phyloP scores from a whole-genome alignment of 768 basidiomycete species.

The Auricularia auricula-judae region DNA sequence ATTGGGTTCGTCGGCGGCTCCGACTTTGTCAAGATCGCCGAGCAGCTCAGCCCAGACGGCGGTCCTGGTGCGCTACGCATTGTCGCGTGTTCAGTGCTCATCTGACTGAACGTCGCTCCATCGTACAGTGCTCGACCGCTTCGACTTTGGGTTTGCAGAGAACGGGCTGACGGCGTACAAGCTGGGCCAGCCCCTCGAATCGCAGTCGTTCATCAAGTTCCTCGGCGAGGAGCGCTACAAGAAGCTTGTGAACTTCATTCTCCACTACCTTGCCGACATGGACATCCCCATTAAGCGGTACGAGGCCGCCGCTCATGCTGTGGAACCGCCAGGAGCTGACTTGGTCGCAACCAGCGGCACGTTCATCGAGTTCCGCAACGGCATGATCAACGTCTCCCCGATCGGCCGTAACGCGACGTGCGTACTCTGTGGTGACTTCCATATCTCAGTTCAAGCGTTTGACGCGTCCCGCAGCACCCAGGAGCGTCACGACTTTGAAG shows the following conservation, averaged over 20 bases:
- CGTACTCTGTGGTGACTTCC: slow-evolving; percentile 15
- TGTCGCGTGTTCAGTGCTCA: background rate
- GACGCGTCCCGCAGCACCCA: slow-evolving; percentile 38
- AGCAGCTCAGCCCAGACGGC: slow-evolving; percentile 60
- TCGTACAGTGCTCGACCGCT: slow-evolving; percentile 58
- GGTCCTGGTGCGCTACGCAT: slow-evolving; percentile 35
- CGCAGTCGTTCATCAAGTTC: slow-evolving; percentile 80
- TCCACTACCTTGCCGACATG: slow-evolving; percentile 87
- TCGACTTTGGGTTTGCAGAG: slow-evolving; percentile 89
- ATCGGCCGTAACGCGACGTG: slow-evolving; percentile 93
- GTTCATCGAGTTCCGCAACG: slow-evolving; percentile 91
- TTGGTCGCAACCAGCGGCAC: slow-evolving; percentile 53
- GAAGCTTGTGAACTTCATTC: slow-evolving; percentile 78
- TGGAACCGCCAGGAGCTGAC: too few species aligned
- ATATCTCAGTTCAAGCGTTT: background rate
- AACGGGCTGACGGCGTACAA: slow-evolving; percentile 91
- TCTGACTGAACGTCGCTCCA: background rate
- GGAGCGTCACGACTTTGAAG: slow-evolving; percentile 72
- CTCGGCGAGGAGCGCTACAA: slow-evolving; percentile 93
- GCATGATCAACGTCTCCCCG: slow-evolving; percentile 96
- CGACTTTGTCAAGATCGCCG: slow-evolving; percentile 77
- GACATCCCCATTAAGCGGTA: slow-evolving; percentile 93
- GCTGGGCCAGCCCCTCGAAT: slow-evolving; percentile 57
- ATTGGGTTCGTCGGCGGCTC: slow-evolving; percentile 94
- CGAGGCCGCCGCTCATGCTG: slow-evolving; percentile 11